Base-by-base conservation (phyloP, 1,284 basidiomycete genomes). In the Cystobasidium slooffiae region DNA sequence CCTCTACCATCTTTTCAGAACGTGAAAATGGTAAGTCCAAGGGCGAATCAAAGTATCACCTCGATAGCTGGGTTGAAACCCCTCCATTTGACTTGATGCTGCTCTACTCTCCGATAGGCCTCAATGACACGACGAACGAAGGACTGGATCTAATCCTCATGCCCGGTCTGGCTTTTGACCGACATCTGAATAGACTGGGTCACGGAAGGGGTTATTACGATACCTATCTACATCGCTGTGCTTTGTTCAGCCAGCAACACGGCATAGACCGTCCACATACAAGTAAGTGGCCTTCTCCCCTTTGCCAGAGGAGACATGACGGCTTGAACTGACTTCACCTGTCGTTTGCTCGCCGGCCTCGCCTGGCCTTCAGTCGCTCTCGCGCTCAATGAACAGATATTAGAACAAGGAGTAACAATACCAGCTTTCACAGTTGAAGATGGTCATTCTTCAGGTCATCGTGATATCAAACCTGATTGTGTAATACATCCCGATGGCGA, bases 181-280 rank as follows among this genome's bases (percentile, higher is more conserved):
- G 64, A 44, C 44, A 76, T 1, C 79, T 80, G 14, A 80, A 81
- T n/a, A 75, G 83, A 9, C 73, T 84, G 0, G 83, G 83, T 2
- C 82, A 84, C 69, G 83, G 83, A 20, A 78, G 82, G 55, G 83
- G 83, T 0, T 84, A 84, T 79, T 84, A 84, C 75, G 83, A 84
- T 75, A 80, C 82, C 43, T 82, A 82, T 73, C 63, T 82, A 46
- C 65, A 74, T 74, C 16, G 75, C 78, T 55, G 73, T 76, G 55
- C 80, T 74, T 76, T 77, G 75, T 64, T 51, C 18, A 59, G 39
- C 7, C 58, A 68, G 37, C n/a, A 72, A 58, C 43, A 74, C 46
- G 37, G 51, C 24, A 18, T 52, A 14, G n/a, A 67, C 0, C 47
- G 44, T 12, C 77, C 75, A 14, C 39, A 46, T 8, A 75, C 73